Evolutionary conservation across 352 stramenopile genomes (phyloP).

Genomic region (Phytophthora meadii): DNA sequence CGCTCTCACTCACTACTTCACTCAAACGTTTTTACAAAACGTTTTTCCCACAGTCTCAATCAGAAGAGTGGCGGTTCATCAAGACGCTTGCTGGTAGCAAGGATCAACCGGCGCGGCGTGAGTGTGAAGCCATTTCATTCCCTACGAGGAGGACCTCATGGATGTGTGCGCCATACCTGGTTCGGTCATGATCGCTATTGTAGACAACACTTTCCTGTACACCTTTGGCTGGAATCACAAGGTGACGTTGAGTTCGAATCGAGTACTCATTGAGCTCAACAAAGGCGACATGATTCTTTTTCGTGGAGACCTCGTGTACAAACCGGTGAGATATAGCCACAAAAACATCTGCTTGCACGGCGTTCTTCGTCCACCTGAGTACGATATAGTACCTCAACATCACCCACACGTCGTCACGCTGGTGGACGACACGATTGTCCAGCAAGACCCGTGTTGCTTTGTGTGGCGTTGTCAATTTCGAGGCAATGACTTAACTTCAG

Average conservation of each 20-base stretch:
- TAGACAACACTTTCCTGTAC: slow-evolving; percentile 4
- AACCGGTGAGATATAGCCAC: not conserved
- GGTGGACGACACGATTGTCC: not conserved
- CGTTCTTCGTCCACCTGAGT: not conserved
- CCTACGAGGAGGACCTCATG: not conserved
- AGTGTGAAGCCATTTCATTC: not conserved
- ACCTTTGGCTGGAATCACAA: slow-evolving; percentile 12
- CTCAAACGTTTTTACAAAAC: slow-evolving; percentile 2
- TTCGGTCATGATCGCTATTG: not conserved
- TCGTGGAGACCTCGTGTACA: slow-evolving; percentile 6
- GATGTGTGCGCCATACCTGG: not conserved
- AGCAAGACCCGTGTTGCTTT: slow-evolving; percentile 1
- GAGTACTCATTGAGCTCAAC: not conserved
- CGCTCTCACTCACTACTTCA: not conserved
- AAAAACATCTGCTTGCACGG: slow-evolving; percentile 7
- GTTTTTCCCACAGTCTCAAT: not conserved
- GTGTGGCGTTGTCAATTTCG: slow-evolving; percentile 3
- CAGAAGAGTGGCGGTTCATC: not conserved
- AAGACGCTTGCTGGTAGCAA: not conserved
- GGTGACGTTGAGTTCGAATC: not conserved
- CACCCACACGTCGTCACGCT: not conserved
- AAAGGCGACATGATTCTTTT: slow-evolving; percentile 8
- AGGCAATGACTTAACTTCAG: not conserved
- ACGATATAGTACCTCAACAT: not conserved
- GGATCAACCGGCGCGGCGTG: not conserved